These are phyloP conservation scores for Carallia brachiata DNA, from an alignment of 345 rosid species.

Conservation along the genomic window DNA sequence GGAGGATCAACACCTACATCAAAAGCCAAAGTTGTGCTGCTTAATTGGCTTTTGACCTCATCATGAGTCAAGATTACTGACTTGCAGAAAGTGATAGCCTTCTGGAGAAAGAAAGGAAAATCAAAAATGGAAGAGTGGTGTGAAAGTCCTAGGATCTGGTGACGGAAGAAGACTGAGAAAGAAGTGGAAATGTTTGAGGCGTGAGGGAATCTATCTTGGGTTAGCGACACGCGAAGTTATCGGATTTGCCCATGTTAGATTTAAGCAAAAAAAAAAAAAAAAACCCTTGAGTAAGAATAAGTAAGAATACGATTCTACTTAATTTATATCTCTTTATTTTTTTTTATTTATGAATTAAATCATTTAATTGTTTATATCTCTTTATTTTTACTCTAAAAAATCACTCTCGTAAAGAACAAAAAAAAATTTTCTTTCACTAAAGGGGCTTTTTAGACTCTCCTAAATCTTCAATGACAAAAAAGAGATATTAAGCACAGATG, in stretches of 20 bases:
- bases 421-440: not conserved
- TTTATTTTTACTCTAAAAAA: no score
- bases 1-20: not conserved
- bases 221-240: constrained; percentile 57
- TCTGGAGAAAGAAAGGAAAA: not conserved
- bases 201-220: constrained; percentile 46
- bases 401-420: no score
- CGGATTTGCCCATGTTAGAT: constrained; percentile 32
- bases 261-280: not conserved
- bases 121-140: not conserved
- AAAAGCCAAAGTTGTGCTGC: constrained; percentile 13
- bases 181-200: constrained; percentile 35
- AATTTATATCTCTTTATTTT: no score
- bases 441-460: constrained; percentile 42
- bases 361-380: no score
- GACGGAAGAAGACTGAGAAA: constrained; percentile 21
- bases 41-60: constrained; percentile 31
- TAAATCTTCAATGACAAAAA: constrained; percentile 25
- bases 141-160: constrained; percentile 41
- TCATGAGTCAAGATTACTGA: not conserved
- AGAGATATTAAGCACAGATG: not conserved
- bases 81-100: not conserved
- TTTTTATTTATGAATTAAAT: no score
- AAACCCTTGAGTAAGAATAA: constrained; percentile 4
- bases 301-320: not conserved